A percentile compares a stretch with the other conserved stretches of the same genome.
phyloP scores from a whole-genome alignment of 2,329 filamentous ascomycete genomes.

The Sordariomycetes sp. region DNA sequence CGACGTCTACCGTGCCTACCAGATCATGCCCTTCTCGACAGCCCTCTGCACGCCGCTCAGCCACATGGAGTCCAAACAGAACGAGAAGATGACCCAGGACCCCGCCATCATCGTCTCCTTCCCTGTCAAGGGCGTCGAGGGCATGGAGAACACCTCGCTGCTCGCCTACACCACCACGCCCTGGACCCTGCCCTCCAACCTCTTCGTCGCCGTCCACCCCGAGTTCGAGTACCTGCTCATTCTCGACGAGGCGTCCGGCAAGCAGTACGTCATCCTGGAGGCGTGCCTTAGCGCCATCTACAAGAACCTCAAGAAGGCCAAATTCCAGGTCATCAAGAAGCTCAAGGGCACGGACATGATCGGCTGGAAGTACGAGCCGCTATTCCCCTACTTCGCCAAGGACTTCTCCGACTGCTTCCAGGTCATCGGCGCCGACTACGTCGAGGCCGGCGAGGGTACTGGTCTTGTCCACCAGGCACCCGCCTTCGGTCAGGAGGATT shows the following conservation, averaged over 20 bases:
- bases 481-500: constrained; percentile 71
- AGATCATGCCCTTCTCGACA: constrained; percentile 69
- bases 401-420: constrained; percentile 61
- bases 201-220: constrained; percentile 60
- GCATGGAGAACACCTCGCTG: constrained; percentile 49
- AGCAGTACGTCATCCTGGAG: constrained; percentile 61
- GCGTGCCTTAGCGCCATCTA: constrained; percentile 57
- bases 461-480: constrained; percentile 68
- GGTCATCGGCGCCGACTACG: constrained; percentile 59
- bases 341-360: constrained; percentile 59
- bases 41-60: constrained; percentile 63
- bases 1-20: constrained; percentile 60
- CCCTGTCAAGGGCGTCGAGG: constrained; percentile 53
- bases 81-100: constrained; percentile 67
- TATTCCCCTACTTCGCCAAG: constrained; percentile 62
- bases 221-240: constrained; percentile 73
- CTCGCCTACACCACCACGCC: constrained; percentile 57
- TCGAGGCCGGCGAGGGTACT: constrained; percentile 62
- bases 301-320: constrained; percentile 68
- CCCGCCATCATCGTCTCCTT: constrained; percentile 64
- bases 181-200: constrained; percentile 71
- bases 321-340: constrained; percentile 58
- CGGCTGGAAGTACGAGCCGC: constrained; percentile 61
- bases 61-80: constrained; percentile 66
- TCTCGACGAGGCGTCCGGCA: constrained; percentile 52